These are phyloP conservation scores for Lolium perenne DNA, from an alignment of 176 grass and related monocot species.

Conservation along the genomic window DNA sequence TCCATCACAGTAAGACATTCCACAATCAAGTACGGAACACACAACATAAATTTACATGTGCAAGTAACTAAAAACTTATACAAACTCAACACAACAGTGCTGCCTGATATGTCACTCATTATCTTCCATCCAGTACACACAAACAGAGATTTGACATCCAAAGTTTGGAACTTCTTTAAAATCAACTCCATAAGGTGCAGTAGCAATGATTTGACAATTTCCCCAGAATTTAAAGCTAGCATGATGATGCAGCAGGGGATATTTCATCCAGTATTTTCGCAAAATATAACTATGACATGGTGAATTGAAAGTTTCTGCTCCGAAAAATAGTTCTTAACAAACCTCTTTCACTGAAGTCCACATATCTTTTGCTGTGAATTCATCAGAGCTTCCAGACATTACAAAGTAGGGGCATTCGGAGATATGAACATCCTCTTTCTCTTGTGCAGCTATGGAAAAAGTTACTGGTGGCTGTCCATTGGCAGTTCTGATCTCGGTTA, in stretches of 20 bases:
- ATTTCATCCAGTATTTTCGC: neutral
- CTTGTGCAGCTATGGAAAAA: conserved; percentile 88
- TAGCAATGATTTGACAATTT: neutral
- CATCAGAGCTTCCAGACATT: conserved; percentile 71
- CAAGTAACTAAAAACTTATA: neutral
- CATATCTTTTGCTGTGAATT: conserved; percentile 93
- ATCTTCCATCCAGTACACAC: conserved; percentile 16
- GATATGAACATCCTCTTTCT: conserved; percentile 68
- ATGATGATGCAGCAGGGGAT: neutral
- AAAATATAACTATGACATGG: conserved; percentile 5
- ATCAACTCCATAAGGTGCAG: neutral
- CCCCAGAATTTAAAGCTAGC: neutral
- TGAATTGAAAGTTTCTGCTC: neutral
- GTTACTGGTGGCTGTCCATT: conserved; percentile 81
- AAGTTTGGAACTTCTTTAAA: neutral
- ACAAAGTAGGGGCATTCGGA: conserved; percentile 86
- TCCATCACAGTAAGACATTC: conserved; percentile 6
- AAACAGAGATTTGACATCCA: conserved; percentile 4
- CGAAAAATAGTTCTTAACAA: conserved; percentile 7
- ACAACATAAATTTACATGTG: conserved; percentile 13
- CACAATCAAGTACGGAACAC: conserved; percentile 7
- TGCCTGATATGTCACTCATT: neutral
- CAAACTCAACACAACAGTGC: neutral
- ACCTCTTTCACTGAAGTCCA: conserved; percentile 93
- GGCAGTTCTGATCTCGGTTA: conserved; percentile 63